Conservation (phyloP, 306 rosid species). For the Quercus variabilis region DNA sequence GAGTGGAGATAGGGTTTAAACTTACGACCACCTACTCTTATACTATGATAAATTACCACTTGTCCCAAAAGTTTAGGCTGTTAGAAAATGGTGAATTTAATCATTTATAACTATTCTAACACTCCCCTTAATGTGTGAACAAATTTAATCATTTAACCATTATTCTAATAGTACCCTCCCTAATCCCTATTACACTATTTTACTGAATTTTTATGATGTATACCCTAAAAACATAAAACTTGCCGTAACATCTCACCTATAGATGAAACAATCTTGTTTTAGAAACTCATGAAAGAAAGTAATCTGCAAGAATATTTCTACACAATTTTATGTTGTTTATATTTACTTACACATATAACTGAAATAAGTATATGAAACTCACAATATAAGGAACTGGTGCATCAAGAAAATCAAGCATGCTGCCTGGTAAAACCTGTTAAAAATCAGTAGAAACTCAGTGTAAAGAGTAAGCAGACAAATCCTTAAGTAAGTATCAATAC, state of each 20-base stretch:
- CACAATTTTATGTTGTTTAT: background rate
- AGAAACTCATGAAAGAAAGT: background rate
- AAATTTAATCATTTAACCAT: too few relatives aligned
- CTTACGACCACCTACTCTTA: too few relatives aligned
- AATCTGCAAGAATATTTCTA: background rate
- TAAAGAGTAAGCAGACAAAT: slow-evolving; percentile 3
- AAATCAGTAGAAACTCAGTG: slow-evolving; percentile 23
- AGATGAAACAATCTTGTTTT: background rate
- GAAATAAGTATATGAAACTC: slow-evolving; percentile 31
- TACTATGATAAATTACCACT: too few relatives aligned
- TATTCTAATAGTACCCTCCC: too few relatives aligned
- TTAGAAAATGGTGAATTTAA: too few relatives aligned
- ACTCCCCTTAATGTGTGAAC: too few relatives aligned
- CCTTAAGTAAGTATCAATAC: background rate
- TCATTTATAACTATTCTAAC: too few relatives aligned
- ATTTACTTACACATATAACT: background rate
- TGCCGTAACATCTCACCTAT: background rate
- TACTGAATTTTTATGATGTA: background rate
- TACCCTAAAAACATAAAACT: background rate
- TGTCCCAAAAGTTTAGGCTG: too few relatives aligned
- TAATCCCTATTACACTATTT: background rate
- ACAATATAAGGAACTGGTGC: slow-evolving; percentile 98
- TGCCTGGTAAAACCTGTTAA: slow-evolving; percentile 74
- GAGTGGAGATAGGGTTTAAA: too few relatives aligned
- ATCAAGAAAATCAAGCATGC: slow-evolving; percentile 87